phyloP scores from a whole-genome alignment of 768 basidiomycete genomes.

The Suillus cothurnatus region DNA sequence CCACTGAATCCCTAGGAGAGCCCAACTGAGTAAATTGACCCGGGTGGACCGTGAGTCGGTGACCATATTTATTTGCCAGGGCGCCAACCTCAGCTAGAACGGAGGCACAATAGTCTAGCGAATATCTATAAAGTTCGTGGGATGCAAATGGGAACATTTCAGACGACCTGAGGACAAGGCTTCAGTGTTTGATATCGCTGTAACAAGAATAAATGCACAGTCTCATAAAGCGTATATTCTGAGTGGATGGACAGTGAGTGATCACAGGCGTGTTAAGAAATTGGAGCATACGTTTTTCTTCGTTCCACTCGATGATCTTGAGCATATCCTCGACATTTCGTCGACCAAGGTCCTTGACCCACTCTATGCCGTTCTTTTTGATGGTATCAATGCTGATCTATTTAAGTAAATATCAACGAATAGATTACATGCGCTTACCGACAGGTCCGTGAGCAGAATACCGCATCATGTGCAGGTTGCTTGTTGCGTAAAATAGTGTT shows the following conservation, averaged over 20 bases:
- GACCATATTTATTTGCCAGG: slow-evolving; percentile 68
- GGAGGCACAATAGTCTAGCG: slow-evolving; percentile 69
- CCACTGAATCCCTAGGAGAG: slow-evolving; percentile 73
- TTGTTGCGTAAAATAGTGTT: slow-evolving; percentile 78
- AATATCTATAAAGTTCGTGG: slow-evolving; percentile 79
- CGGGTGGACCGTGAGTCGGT: slow-evolving; percentile 85
- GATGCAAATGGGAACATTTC: slow-evolving; percentile 95
- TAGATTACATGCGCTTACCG: slow-evolving; percentile 38
- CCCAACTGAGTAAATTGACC: slow-evolving; percentile 87
- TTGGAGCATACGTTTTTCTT: slow-evolving; percentile 63
- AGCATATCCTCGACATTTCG: slow-evolving; percentile 75
- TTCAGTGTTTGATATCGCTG: neutral
- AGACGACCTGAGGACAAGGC: slow-evolving; percentile 51
- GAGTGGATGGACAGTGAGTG: neutral
- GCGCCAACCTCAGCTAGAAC: slow-evolving; percentile 59
- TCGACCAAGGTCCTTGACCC: slow-evolving; percentile 78
- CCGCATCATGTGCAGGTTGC: slow-evolving; percentile 61
- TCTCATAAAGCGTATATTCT: slow-evolving; percentile 85
- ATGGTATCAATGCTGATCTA: slow-evolving; percentile 67
- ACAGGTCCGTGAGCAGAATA: slow-evolving; percentile 80
- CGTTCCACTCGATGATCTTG: slow-evolving; percentile 89
- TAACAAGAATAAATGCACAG: slow-evolving; percentile 36
- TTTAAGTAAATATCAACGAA: slow-evolving; percentile 6
- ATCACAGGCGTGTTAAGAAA: neutral
- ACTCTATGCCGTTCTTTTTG: slow-evolving; percentile 77